Base-by-base conservation (phyloP, 2,329 filamentous ascomycete genomes). In the Claviceps capensis region DNA sequence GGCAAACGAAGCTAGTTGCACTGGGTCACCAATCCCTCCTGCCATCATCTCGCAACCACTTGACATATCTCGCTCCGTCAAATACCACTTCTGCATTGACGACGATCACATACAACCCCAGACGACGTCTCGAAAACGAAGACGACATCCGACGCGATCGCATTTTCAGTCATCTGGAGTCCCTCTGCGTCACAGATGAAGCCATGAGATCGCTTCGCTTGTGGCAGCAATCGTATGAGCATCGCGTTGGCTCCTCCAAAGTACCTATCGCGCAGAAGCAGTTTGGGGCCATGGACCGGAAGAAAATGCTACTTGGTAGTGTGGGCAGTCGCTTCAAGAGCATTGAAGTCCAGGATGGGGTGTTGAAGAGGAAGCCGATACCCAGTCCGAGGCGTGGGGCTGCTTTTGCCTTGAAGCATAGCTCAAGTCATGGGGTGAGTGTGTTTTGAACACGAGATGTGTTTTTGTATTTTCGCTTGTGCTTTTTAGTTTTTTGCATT, bases 171-270 rank as follows among this genome's bases (percentile, higher is more conserved):
- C 65, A 73, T 36, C 68, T 81, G 0, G 69, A 74, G 42, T 59
- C 64, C 0, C 61, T 72, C 14, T 81, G 78, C 54, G 59, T 61
- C 8, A 79, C 73, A 0, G 58, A 58, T 2, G 73, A 75, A 48
- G 76, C 78, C 1, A 69, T 64, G n/a, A 58, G 63, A 5, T 69
- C 77, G 36, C 62, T 81, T 2, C 65, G 65, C 34, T 57, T 62
- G 4, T 81, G 75, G 71, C 76, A 77, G 60, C 66, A 73, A 53
- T 56, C 54, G 3, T 80, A 75, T 58, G 75, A 76, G 30, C 67
- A 71, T 7, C 65, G 60, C 3, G 56, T 60, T 45, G 61, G 64
- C 9, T 66, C 68, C n/a, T 61, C 67, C 2, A 56, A 55, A 14
- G 62, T 77, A 5, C 64, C 77, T 0, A 72, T 74, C 0, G 53